phyloP scores from a whole-genome alignment of 176 grass and related monocot species.

The Oryza coarctata region DNA sequence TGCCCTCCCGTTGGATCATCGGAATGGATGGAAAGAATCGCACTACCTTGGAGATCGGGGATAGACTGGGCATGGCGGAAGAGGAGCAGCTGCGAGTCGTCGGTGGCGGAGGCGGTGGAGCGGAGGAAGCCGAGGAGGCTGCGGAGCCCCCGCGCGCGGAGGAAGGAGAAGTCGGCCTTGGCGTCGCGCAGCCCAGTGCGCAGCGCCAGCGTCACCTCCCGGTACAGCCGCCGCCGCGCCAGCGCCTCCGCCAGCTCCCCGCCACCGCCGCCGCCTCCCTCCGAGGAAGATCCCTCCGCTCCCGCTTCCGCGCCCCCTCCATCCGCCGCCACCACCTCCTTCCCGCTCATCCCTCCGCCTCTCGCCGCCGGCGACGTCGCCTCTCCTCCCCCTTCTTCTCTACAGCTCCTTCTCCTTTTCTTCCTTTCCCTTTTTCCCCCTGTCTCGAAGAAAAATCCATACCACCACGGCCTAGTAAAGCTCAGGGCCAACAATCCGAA shows the following conservation, averaged over 20 bases:
- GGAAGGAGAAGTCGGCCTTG: conserved; percentile 90
- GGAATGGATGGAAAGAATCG: conserved; percentile 9
- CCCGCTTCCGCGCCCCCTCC: conserved; percentile 13
- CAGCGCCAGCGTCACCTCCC: conserved; percentile 93
- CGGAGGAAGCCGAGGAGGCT: conserved; percentile 73
- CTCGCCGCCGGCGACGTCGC: conserved; percentile 41
- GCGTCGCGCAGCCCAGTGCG: conserved; percentile 83
- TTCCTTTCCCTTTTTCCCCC: conserved; percentile 20
- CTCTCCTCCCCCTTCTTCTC: background rate
- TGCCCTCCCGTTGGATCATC: background rate
- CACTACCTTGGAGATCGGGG: conserved; percentile 82
- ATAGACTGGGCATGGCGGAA: conserved; percentile 93
- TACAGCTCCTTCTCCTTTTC: background rate
- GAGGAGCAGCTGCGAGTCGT: conserved; percentile 62
- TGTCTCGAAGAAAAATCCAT: background rate
- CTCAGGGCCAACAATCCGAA: background rate
- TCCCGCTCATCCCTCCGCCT: conserved; percentile 45
- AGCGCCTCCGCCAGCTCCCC: conserved; percentile 59
- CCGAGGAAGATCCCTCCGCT: conserved; percentile 27
- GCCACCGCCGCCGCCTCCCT: conserved; percentile 35
- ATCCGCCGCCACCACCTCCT: conserved; percentile 32
- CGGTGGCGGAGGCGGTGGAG: conserved; percentile 52
- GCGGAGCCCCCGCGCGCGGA: conserved; percentile 69
- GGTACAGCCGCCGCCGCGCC: conserved; percentile 67
- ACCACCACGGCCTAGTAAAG: background rate